Percentiles rank a stretch among this genome's conserved stretches.
Evolutionary conservation across 176 grass and related monocot genomes (phyloP).

Genomic region (Urochloa ruziziensis): DNA sequence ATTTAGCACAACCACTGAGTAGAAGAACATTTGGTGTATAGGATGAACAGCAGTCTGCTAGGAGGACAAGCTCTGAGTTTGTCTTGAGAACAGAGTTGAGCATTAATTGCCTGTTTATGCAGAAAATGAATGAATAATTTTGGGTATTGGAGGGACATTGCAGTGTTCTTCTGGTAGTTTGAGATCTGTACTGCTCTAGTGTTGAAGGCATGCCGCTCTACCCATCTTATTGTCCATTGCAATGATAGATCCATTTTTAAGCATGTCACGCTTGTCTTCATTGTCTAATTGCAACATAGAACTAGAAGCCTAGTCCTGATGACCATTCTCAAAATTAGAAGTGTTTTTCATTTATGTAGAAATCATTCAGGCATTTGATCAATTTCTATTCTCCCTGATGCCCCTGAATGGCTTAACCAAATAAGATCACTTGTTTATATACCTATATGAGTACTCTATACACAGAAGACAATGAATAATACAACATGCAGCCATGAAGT

Average conservation of each 20-base stretch:
- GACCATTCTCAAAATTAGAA: background rate
- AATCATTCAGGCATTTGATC: slow-evolving; percentile 1
- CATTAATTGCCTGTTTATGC: background rate
- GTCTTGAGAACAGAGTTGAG: background rate
- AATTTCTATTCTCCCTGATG: background rate
- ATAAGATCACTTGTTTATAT: background rate
- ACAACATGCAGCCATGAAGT: background rate
- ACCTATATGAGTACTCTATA: slow-evolving; percentile 8
- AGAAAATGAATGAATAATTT: background rate
- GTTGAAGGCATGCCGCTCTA: background rate
- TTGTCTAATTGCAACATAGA: background rate
- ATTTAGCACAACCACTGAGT: background rate
- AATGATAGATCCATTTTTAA: slow-evolving; percentile 1
- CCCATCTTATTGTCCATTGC: background rate
- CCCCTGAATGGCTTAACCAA: background rate
- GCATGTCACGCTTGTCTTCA: background rate
- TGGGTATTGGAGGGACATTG: background rate
- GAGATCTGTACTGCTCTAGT: background rate
- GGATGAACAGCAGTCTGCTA: background rate
- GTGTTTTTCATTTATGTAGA: background rate
- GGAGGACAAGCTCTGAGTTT: background rate
- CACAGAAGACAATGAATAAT: background rate
- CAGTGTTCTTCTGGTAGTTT: background rate
- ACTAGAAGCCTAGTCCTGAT: background rate
- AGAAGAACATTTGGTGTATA: background rate